phyloP scores from a whole-genome alignment of 192 early-diverging fungal species.

The Coemansia sp. region DNA sequence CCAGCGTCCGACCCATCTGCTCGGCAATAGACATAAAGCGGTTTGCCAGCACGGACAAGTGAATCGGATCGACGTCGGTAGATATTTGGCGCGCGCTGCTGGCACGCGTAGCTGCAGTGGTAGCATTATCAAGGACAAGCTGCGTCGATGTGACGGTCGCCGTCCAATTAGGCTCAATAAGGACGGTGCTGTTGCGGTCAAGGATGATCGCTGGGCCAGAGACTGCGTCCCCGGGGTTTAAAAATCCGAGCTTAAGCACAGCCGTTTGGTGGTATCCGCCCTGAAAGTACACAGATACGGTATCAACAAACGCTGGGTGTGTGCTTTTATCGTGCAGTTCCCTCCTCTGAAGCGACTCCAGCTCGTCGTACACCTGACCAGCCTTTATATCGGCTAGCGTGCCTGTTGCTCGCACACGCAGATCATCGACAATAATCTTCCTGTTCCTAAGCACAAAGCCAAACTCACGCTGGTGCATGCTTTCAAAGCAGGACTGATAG shows the following conservation, averaged over 20 bases:
- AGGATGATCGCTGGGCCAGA: slow-evolving; percentile 88
- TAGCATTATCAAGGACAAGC: slow-evolving; percentile 49
- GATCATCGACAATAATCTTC: slow-evolving; percentile 82
- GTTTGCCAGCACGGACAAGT: slow-evolving; percentile 89
- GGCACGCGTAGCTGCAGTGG: background rate
- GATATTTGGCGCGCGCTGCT: background rate
- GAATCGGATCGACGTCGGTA: slow-evolving; percentile 78
- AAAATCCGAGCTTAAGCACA: slow-evolving; percentile 63
- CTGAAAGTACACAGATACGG: slow-evolving; percentile 75
- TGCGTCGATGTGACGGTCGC: slow-evolving; percentile 73
- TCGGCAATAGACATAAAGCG: slow-evolving; percentile 98
- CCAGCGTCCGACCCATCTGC: slow-evolving; percentile 93
- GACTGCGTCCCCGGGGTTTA: slow-evolving; percentile 67
- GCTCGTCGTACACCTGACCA: slow-evolving; percentile 54
- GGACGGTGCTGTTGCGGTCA: slow-evolving; percentile 83
- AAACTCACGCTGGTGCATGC: slow-evolving; percentile 87
- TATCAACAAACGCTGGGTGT: slow-evolving; percentile 43
- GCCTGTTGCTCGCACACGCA: slow-evolving; percentile 87
- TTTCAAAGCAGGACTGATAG: slow-evolving; percentile 66
- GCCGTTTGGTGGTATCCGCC: slow-evolving; percentile 67
- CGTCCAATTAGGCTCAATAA: slow-evolving; percentile 78
- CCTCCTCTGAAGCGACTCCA: slow-evolving; percentile 14
- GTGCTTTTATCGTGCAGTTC: background rate
- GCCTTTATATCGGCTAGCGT: slow-evolving; percentile 10
- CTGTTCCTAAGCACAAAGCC: slow-evolving; percentile 88